Percentiles rank a stretch among this genome's conserved stretches.
Conservation (phyloP, 2,329 filamentous ascomycete species). For the Mollisiaceae sp. region DNA sequence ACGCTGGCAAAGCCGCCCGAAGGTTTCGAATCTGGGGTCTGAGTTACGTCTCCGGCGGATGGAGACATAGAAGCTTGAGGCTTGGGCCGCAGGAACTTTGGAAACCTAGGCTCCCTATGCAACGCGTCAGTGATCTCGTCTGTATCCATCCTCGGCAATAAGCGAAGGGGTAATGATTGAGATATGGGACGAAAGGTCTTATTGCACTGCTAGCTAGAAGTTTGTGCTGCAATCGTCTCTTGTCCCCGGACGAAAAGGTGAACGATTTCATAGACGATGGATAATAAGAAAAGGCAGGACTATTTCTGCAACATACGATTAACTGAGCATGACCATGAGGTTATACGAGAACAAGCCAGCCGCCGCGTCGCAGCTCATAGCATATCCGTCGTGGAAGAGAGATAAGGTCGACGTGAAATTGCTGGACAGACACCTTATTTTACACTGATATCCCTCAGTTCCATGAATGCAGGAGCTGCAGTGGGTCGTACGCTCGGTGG, state of each 20-base stretch:
- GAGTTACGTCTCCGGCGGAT: slow-evolving; percentile 60
- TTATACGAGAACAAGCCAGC: slow-evolving; percentile 1
- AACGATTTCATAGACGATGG: neutral
- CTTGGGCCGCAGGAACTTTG: neutral
- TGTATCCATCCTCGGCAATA: neutral
- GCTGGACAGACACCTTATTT: neutral
- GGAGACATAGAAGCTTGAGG: slow-evolving; percentile 60
- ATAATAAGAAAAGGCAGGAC: neutral
- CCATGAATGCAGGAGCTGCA: slow-evolving; percentile 15
- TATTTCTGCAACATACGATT: slow-evolving; percentile 3
- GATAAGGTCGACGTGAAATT: slow-evolving; percentile 1
- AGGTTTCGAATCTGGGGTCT: slow-evolving; percentile 60
- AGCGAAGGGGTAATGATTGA: neutral
- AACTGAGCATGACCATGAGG: neutral
- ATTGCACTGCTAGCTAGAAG: neutral
- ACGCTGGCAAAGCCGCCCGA: slow-evolving; percentile 65
- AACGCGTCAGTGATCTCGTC: slow-evolving; percentile 4
- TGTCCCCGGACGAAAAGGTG: neutral
- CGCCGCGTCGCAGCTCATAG: slow-evolving; percentile 6
- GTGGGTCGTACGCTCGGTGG: neutral
- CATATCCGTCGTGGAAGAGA: slow-evolving; percentile 1
- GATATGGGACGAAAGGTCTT: slow-evolving; percentile 4
- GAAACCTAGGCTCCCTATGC: neutral
- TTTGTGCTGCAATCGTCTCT: neutral
- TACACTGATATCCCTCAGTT: slow-evolving; percentile 14